Conservation (phyloP, 139 green algal species). For the Chlamydomonas asymmetrica region DNA sequence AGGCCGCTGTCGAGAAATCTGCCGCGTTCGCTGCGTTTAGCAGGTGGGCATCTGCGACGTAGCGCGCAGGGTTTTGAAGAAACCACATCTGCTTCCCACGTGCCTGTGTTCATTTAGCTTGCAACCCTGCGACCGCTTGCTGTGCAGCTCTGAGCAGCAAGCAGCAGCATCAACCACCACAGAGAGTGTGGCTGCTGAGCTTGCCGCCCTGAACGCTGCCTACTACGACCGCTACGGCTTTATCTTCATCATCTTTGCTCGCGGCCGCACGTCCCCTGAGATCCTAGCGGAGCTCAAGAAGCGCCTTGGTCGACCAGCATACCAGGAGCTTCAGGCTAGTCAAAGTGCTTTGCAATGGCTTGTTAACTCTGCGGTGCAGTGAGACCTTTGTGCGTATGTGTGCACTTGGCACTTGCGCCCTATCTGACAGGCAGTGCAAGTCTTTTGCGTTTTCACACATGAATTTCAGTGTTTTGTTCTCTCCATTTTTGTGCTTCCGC, state of each 20-base stretch:
- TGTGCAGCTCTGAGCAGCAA: too few relatives aligned
- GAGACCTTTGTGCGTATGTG: too few relatives aligned
- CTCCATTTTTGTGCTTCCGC: constrained; percentile 38
- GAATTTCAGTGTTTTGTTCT: background rate
- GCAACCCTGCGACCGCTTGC: too few relatives aligned
- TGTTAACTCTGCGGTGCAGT: too few relatives aligned
- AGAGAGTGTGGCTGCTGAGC: constrained; percentile 29
- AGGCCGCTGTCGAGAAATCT: constrained; percentile 56
- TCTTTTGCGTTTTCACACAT: background rate
- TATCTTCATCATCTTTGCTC: constrained; percentile 94
- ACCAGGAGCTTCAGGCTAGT: constrained; percentile 54
- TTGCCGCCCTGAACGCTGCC: constrained; percentile 56
- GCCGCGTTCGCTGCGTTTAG: constrained; percentile 40
- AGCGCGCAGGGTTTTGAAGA: background rate
- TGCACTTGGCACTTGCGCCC: background rate
- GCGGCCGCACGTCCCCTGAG: constrained; percentile 61
- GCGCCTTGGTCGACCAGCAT: constrained; percentile 42
- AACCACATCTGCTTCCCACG: background rate
- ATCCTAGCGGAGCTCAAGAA: constrained; percentile 68
- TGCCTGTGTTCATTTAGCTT: constrained; percentile 16
- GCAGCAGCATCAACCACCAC: constrained; percentile 21
- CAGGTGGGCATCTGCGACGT: background rate
- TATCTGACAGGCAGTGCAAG: background rate
- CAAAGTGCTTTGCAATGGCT: too few relatives aligned
- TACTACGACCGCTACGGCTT: constrained; percentile 90